phyloP scores from a whole-genome alignment of 805 yeast species.

The Barnettozyma californica region DNA sequence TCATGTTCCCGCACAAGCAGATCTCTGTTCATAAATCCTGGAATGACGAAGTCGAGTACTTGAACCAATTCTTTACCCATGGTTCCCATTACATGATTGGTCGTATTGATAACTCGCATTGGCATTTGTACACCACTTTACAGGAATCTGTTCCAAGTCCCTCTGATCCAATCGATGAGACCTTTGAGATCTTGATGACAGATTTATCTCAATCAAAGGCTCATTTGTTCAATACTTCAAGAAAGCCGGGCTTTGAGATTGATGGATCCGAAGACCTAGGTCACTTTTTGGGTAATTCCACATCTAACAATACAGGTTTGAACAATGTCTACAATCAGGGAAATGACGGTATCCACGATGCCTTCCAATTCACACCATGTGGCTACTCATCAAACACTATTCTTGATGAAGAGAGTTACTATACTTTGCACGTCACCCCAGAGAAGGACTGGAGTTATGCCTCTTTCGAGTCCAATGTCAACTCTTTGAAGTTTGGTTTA shows the following conservation, averaged over 20 bases:
- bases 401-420: conserved; percentile 55
- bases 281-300: conserved; percentile 69
- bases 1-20: conserved; percentile 89
- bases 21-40: conserved; percentile 76
- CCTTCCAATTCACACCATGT: conserved; percentile 89
- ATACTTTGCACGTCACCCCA: conserved; percentile 91
- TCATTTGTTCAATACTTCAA: conserved; percentile 49
- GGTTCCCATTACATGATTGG: conserved; percentile 78
- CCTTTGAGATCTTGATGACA: conserved; percentile 89
- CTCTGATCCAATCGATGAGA: conserved; percentile 46
- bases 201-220: conserved; percentile 58
- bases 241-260: conserved; percentile 36
- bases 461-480: conserved; percentile 86
- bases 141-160: conserved; percentile 28
- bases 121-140: conserved; percentile 75
- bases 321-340: conserved; percentile 48
- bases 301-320: conserved; percentile 58
- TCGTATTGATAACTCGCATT: conserved; percentile 72
- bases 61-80: conserved; percentile 57
- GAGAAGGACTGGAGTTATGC: conserved; percentile 95
- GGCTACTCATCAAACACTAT: conserved; percentile 91
- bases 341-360: conserved; percentile 49
- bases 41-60: conserved; percentile 69
- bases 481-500: conserved; percentile 34
- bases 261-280: conserved; percentile 63